A percentile compares a stretch with the other conserved stretches of the same genome.
phyloP scores from a whole-genome alignment of 164 flowering plant species.

The Chimonanthus salicifolius region DNA sequence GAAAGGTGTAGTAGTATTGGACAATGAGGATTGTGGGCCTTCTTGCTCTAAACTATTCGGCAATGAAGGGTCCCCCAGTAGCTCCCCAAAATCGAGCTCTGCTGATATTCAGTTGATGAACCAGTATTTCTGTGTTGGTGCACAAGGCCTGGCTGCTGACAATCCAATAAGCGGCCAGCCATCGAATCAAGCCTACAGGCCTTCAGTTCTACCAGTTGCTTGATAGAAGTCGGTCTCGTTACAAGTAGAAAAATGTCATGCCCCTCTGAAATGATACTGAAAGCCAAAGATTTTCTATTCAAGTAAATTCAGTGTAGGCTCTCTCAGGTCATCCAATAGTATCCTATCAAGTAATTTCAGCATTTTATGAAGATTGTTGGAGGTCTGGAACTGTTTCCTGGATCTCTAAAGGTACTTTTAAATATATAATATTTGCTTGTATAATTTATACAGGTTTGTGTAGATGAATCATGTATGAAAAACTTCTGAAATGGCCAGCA shows the following conservation, averaged over 20 bases:
- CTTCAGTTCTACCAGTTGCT: slow-evolving; percentile 22
- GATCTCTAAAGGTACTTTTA: not conserved
- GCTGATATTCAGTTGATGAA: slow-evolving; percentile 56
- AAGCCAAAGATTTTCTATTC: not conserved
- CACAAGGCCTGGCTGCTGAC: slow-evolving; percentile 52
- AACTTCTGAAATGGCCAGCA: not conserved
- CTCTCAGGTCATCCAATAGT: not conserved
- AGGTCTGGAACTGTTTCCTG: not conserved
- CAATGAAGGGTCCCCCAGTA: slow-evolving; percentile 2
- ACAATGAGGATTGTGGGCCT: slow-evolving; percentile 25
- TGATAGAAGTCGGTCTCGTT: slow-evolving; percentile 7
- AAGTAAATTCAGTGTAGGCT: not conserved
- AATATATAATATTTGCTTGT: not conserved
- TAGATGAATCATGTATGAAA: not conserved
- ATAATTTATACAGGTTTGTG: not conserved
- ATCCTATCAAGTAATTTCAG: too few relatives aligned
- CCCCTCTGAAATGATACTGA: not conserved
- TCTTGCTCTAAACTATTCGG: slow-evolving; percentile 15
- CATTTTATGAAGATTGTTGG: not conserved
- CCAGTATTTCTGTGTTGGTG: slow-evolving; percentile 71
- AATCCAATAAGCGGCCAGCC: slow-evolving; percentile 16
- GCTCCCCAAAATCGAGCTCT: slow-evolving; percentile 28
- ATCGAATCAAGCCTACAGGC: slow-evolving; percentile 15
- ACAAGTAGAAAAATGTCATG: not conserved
- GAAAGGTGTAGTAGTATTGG: slow-evolving; percentile 13